Evolutionary conservation across 208 protist species (phyloP), one percentile per base, ranked within the genome.

Genomic region (Acanthamoeba sp.): DNA sequence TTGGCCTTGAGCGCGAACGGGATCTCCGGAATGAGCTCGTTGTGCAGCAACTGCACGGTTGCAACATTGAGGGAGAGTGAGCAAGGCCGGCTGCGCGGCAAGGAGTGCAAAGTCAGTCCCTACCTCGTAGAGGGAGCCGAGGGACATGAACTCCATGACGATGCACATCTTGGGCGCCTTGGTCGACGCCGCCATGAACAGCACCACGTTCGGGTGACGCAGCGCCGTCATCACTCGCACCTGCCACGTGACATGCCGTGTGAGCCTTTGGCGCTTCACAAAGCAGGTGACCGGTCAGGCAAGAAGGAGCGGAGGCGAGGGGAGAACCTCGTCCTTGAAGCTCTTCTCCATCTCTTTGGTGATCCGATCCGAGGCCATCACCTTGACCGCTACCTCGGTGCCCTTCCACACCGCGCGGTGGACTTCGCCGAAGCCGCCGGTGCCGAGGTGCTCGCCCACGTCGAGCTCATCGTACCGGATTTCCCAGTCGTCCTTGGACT

Each of bases 151-250:
- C 57, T 91, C 84, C 84, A 91, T 91, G 4, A 91, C 84, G 34
- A 93, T 93, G 89, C 64, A 76, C 89, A 93, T 93, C 48, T 93
- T 76, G 27, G 48, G 48, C n/a, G 59, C n/a, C 24, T 76, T 93
- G 34, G 90, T 78, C n/a, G 64, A 96, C 6, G 91, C 95, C 20
- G 94, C 95, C 71, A 96, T 96, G 71, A 96, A 96, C 10, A 96
- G 87, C 14, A 96, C 94, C 29, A 96, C 71, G 90, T 96, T 96
- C n/a, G 95, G 95, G 48, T 96, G 95, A 9, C 89, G 42, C 36
- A 96, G 45, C 55, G 95, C 32, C 10, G 71, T 96, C 71, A 96
- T 93, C 38, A 96, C 95, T 0, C 73, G 92, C 27, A 96, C 94
- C 78, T 96, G 40, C 22, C 12, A 59, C 6, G 32, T 57, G 16